Base-by-base conservation (phyloP, 345 rosid species). In the Gossypium sturtianum region DNA sequence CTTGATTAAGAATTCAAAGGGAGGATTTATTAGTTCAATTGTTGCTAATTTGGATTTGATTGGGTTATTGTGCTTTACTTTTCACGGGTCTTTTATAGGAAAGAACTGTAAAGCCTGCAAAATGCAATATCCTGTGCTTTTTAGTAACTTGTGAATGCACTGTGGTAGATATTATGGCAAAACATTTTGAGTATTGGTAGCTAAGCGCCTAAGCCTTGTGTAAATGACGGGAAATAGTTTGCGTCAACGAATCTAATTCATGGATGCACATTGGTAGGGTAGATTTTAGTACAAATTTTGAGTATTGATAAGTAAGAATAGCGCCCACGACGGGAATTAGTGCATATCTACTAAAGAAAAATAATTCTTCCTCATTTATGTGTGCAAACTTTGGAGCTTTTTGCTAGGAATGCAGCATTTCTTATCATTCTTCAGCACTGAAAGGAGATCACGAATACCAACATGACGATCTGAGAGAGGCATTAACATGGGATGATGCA, bases 401-500 rank as follows among this genome's bases (percentile, higher is more conserved):
- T 38, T 9, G 41, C 23, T 17, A 63, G 67, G 67, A 63, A 38
- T 63, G 67, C 23, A 8, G 67, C 48, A 63, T 63, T 63, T 63
- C 67, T n/a, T 15, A 12, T 16, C 48, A 63, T 63, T 17, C 48
- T 9, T 63, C 67, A 16, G 20, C 67, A 38, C 12, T 38, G 20
- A n/a, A 34, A 63, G 67, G 47, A 63, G 67, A 63, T 34, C 7
- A 16, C 17, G 67, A 38, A 63, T 63, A 63, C 67, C 47, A 1
- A 13, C 20, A 63, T 2, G 45, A 34, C 11, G 22, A 34, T 41
- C 48, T 84, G 79, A 79, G 81, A 52, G 89, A 80, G 72, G 45
- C 77, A 60, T 76, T 83, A 69, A 82, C 82, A 15, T 95, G 99
- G 99, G 94, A 93, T 48, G 89, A 81, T 68, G 92, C 90, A 5